These are phyloP conservation scores for Vicia sativa DNA, from an alignment of 306 rosid species.

Conservation along the genomic window DNA sequence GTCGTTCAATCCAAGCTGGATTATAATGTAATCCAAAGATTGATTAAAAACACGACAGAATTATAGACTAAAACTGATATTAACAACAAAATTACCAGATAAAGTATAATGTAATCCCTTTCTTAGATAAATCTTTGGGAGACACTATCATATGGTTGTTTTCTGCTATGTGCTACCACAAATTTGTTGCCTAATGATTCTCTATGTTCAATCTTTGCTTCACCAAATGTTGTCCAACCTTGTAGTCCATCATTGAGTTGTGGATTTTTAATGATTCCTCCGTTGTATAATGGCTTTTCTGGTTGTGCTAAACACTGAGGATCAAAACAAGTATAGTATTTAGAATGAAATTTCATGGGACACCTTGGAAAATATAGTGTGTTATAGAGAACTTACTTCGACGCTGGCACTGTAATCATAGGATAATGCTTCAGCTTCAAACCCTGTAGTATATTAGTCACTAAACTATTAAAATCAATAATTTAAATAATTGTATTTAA, in stretches of 20 bases:
- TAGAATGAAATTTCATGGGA: not conserved
- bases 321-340: conserved; percentile 23
- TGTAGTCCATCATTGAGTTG: conserved; percentile 61
- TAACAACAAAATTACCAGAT: conserved; percentile 50
- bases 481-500: no score
- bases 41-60: not conserved
- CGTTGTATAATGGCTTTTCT: conserved; percentile 60
- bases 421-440: conserved; percentile 49
- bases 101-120: conserved; percentile 53
- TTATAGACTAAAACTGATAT: not conserved
- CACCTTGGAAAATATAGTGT: not conserved
- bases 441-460: conserved; percentile 38
- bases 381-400: conserved; percentile 43
- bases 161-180: conserved; percentile 61
- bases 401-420: conserved; percentile 60
- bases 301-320: conserved; percentile 62
- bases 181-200: conserved; percentile 58
- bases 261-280: conserved; percentile 77
- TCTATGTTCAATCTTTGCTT: conserved; percentile 49
- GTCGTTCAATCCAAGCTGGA: conserved; percentile 65
- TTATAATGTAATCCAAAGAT: not conserved
- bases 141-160: conserved; percentile 47
- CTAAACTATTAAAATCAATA: no score
- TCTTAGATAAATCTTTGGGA: conserved; percentile 53
- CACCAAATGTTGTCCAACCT: conserved; percentile 63